A percentile compares a stretch with the other conserved stretches of the same genome.
Conservation (phyloP, 805 yeast species). For the Yamadazyma laniorum region DNA sequence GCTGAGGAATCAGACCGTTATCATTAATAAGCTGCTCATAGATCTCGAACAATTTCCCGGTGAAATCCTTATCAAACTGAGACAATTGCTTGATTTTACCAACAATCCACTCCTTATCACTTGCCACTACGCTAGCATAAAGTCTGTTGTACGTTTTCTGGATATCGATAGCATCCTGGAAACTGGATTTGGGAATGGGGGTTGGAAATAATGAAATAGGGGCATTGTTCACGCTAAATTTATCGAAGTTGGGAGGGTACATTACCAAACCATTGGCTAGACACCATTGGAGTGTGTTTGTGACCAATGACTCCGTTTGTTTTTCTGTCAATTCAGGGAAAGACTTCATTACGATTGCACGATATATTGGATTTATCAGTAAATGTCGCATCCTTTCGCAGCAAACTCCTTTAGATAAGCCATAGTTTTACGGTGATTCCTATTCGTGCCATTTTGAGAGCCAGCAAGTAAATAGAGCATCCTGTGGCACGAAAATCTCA, state of each 20-base stretch:
- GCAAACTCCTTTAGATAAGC: slow-evolving; percentile 4
- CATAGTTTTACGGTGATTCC: slow-evolving; percentile 4
- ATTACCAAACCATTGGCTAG: slow-evolving; percentile 78
- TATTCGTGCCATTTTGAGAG: too few species aligned
- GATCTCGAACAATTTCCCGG: slow-evolving; percentile 70
- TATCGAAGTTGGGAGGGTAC: slow-evolving; percentile 60
- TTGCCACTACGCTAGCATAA: slow-evolving; percentile 65
- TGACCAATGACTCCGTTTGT: slow-evolving; percentile 34
- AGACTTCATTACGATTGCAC: too few species aligned
- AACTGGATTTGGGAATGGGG: slow-evolving; percentile 71
- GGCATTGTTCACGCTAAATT: slow-evolving; percentile 55
- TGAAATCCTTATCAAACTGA: slow-evolving; percentile 67
- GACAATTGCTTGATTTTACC: slow-evolving; percentile 54
- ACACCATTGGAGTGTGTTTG: slow-evolving; percentile 68
- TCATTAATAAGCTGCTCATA: slow-evolving; percentile 48
- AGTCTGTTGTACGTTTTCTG: slow-evolving; percentile 70
- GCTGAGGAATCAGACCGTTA: slow-evolving; percentile 49
- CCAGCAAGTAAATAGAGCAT: background rate
- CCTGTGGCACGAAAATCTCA: too few species aligned
- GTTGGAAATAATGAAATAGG: slow-evolving; percentile 93
- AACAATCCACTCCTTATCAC: slow-evolving; percentile 58
- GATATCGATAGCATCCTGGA: slow-evolving; percentile 61
- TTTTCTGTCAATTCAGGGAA: slow-evolving; percentile 32
- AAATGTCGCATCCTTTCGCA: slow-evolving; percentile 7
- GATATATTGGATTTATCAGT: too few species aligned